phyloP scores from a whole-genome alignment of 2,329 filamentous ascomycete species.

The Colletotrichum camelliae region DNA sequence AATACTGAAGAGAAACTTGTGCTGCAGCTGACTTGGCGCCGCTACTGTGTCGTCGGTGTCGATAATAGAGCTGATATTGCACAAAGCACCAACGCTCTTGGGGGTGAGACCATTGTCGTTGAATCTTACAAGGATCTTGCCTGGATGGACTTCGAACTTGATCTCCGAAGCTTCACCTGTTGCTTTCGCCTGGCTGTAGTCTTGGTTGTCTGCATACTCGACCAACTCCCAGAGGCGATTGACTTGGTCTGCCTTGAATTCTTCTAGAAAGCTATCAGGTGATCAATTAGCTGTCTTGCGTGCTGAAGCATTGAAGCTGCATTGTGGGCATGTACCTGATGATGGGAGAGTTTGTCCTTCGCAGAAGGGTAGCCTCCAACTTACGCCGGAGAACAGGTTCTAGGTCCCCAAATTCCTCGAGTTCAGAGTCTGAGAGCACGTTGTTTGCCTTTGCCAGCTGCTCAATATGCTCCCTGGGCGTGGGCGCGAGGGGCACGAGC shows the following conservation, averaged over 20 bases:
- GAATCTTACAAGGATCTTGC: slow-evolving; percentile 50
- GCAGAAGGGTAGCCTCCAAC: not conserved
- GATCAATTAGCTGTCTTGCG: not conserved
- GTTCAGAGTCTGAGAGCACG: not conserved
- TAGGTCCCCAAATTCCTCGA: not conserved
- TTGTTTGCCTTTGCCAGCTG: not conserved
- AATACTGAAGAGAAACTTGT: slow-evolving; percentile 56
- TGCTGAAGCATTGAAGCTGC: not conserved
- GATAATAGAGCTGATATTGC: slow-evolving; percentile 25
- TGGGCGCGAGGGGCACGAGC: not conserved
- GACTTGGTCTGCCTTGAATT: slow-evolving; percentile 30
- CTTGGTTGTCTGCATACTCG: slow-evolving; percentile 60
- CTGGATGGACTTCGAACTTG: slow-evolving; percentile 39
- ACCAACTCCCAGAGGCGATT: slow-evolving; percentile 57
- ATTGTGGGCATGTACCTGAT: not conserved
- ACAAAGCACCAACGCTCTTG: slow-evolving; percentile 50
- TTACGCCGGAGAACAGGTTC: not conserved
- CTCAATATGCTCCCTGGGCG: not conserved
- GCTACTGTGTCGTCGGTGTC: not conserved
- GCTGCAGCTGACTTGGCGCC: slow-evolving; percentile 47
- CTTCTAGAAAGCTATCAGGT: not conserved
- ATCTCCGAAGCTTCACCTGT: slow-evolving; percentile 23
- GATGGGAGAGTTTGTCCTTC: not conserved
- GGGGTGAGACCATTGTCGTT: slow-evolving; percentile 54
- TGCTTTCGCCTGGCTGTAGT: slow-evolving; percentile 33